Conservation (phyloP, 139 green algal species). For the Microglena sp. region DNA sequence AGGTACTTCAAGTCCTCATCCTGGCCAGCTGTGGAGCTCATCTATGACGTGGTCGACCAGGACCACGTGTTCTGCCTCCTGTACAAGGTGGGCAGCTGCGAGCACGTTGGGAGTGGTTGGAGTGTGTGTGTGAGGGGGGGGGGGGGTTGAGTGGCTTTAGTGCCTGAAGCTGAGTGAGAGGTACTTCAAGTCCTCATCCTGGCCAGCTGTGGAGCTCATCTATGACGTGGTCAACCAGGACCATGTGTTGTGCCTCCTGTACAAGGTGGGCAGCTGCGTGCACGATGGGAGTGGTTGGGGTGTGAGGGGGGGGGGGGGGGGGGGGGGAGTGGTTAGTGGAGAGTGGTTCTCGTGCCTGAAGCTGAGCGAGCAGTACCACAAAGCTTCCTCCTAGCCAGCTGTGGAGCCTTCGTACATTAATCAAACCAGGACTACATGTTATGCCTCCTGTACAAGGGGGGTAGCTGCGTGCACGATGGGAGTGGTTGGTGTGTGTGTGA, state of each 20-base stretch:
- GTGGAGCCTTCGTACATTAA: constrained; percentile 73
- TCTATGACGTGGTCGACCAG: constrained; percentile 81
- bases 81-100: constrained; percentile 68
- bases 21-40: constrained; percentile 80
- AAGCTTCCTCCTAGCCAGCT: constrained; percentile 72
- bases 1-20: constrained; percentile 84
- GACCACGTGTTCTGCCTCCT: constrained; percentile 98
- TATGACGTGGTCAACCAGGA: constrained; percentile 86
- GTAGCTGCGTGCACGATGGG: neutral
- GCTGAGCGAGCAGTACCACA: constrained; percentile 95
- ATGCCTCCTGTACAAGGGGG: constrained; percentile 92
- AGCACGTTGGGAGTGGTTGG: neutral
- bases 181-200: constrained; percentile 86
- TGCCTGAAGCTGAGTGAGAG: constrained; percentile 79
- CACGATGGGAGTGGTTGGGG: neutral
- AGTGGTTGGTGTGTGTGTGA: neutral
- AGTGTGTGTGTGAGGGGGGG: neutral
- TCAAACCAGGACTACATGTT: constrained; percentile 97
- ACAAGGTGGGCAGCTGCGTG: constrained; percentile 57
- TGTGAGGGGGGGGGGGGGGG: neutral
- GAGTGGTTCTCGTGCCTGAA: constrained; percentile 36
- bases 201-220: constrained; percentile 78
- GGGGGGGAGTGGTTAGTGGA: neutral
- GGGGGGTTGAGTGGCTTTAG: neutral
- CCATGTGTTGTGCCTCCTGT: constrained; percentile 97